These are phyloP conservation scores for Suhomyces guaymorum DNA, from an alignment of 1,139 yeast genomes.

Conservation along the genomic window DNA sequence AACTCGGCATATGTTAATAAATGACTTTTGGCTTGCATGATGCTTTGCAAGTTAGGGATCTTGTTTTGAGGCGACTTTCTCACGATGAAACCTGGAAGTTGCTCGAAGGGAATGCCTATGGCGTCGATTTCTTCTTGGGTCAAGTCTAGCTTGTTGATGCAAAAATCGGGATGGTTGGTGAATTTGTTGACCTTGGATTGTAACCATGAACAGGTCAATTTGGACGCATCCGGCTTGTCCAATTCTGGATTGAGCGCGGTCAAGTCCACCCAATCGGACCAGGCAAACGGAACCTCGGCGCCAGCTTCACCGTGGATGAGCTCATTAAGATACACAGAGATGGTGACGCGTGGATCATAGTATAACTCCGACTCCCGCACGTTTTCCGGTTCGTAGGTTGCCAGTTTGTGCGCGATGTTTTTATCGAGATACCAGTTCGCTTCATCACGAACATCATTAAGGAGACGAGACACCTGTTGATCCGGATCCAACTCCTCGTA, in stretches of 20 bases:
- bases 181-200: conserved; percentile 27
- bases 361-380: conserved; percentile 21
- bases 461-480: conserved; percentile 27
- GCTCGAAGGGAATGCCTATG: conserved; percentile 18
- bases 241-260: conserved; percentile 19
- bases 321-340: conserved; percentile 26
- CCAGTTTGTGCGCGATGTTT: conserved; percentile 11
- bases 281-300: conserved; percentile 24
- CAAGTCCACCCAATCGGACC: conserved; percentile 38
- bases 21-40: conserved; percentile 31
- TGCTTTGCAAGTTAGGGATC: conserved; percentile 30
- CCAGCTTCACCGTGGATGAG: conserved; percentile 16
- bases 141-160: conserved; percentile 18
- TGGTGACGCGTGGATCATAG: conserved; percentile 30
- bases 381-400: conserved; percentile 10
- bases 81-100: conserved; percentile 30
- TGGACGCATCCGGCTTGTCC: conserved; percentile 13
- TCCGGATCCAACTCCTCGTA: conserved; percentile 22
- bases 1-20: conserved; percentile 21
- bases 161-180: conserved; percentile 26
- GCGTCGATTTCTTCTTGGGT: conserved; percentile 17
- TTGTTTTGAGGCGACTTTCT: conserved; percentile 29
- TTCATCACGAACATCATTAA: conserved; percentile 24
- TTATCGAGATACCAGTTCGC: conserved; percentile 14
- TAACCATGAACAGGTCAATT: conserved; percentile 25